phyloP scores from a whole-genome alignment of 345 rosid species.

The Citropsis articulata region DNA sequence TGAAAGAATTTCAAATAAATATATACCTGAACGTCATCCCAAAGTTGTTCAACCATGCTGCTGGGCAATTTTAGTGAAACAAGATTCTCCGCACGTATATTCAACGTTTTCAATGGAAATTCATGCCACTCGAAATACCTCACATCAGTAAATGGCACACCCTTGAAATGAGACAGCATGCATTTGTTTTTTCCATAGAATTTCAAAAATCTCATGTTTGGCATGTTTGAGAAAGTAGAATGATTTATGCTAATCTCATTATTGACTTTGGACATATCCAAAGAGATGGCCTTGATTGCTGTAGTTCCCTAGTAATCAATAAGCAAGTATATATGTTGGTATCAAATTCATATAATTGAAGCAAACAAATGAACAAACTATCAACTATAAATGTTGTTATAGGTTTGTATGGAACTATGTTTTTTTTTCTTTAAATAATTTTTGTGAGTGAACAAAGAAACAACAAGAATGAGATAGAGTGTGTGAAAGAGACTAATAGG shows the following conservation, averaged over 20 bases:
- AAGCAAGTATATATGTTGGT: neutral
- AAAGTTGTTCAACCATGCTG: too few relatives aligned
- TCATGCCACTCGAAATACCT: constrained; percentile 7
- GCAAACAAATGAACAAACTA: neutral
- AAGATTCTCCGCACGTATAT: neutral
- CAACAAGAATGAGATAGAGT: too few relatives aligned
- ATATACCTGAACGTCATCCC: too few relatives aligned
- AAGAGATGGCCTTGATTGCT: neutral
- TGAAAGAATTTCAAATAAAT: neutral
- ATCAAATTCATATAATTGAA: neutral
- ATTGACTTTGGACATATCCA: constrained; percentile 1
- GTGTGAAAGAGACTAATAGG: too few relatives aligned
- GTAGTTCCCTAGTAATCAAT: constrained; percentile 24
- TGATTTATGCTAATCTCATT: constrained; percentile 2
- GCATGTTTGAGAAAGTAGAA: constrained; percentile 21
- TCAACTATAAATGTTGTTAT: too few relatives aligned
- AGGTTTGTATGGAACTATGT: too few relatives aligned
- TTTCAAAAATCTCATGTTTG: constrained; percentile 27
- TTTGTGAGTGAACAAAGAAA: too few relatives aligned
- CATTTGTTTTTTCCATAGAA: constrained; percentile 4
- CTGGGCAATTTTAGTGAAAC: neutral
- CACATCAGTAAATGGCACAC: constrained; percentile 23
- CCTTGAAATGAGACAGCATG: constrained; percentile 8
- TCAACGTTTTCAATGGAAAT: too few relatives aligned
- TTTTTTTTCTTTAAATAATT: too few relatives aligned